A percentile compares a stretch with the other conserved stretches of the same genome.
Conservation (phyloP, 2,329 filamentous ascomycete genomes). For the Fusarium continuum region DNA sequence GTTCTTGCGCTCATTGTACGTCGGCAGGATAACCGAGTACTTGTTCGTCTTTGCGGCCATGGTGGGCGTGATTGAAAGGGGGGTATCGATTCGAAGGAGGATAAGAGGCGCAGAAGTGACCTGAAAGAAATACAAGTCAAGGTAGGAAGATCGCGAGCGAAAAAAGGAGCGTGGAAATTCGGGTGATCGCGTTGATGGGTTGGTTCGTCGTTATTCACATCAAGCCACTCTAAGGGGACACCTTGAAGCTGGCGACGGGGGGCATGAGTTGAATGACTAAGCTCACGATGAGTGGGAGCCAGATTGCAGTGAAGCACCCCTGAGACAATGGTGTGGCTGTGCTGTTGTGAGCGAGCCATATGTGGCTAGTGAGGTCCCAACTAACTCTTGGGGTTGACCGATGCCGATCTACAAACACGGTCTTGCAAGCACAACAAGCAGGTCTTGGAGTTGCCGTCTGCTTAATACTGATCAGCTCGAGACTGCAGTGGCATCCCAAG, state of each 20-base stretch:
- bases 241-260: constrained; percentile 34
- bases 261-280: constrained; percentile 28
- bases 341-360: not conserved
- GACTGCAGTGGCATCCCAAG: not conserved
- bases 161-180: constrained; percentile 41
- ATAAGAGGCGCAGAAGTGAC: not conserved
- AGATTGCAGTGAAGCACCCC: constrained; percentile 40
- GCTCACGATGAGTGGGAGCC: constrained; percentile 33
- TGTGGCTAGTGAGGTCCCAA: constrained; percentile 23
- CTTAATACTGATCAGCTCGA: constrained; percentile 18
- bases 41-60: constrained; percentile 71
- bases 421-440: constrained; percentile 24
- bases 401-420: constrained; percentile 29
- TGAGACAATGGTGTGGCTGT: constrained; percentile 39
- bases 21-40: constrained; percentile 97
- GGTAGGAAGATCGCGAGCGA: constrained; percentile 16
- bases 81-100: constrained; percentile 3
- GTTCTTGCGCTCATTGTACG: constrained; percentile 98
- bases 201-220: constrained; percentile 35
- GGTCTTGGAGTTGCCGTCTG: constrained; percentile 19
- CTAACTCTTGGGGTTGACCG: constrained; percentile 2
- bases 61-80: constrained; percentile 28
- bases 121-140: not conserved
- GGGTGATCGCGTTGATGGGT: constrained; percentile 36
- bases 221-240: constrained; percentile 42